A percentile compares a stretch with the other conserved stretches of the same genome.
Conservation (phyloP, 352 stramenopile species). For the Globisporangium camurandrum region DNA sequence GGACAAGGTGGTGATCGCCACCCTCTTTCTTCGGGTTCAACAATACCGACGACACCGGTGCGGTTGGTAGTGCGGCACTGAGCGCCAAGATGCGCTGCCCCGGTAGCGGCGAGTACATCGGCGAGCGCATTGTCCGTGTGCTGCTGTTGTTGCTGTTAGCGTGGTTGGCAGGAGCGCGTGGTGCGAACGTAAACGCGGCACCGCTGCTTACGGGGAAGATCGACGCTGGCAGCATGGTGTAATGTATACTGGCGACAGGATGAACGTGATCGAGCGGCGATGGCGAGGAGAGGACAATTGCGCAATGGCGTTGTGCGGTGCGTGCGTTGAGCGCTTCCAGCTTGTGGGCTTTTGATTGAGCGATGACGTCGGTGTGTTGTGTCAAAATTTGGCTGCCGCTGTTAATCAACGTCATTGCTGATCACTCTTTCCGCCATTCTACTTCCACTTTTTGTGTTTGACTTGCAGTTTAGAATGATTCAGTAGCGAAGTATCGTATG, state of each 20-base stretch:
- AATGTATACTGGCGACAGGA: too few species aligned
- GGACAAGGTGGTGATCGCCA: too few species aligned
- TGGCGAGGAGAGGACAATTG: background rate
- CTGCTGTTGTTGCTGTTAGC: background rate
- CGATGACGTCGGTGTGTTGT: too few species aligned
- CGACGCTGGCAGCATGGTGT: constrained; percentile 9
- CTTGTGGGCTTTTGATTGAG: too few species aligned
- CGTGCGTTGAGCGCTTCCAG: too few species aligned
- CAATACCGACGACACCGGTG: constrained; percentile 12
- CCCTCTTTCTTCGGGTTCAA: constrained; percentile 9
- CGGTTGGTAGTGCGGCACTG: constrained; percentile 10
- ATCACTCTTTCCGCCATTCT: too few species aligned
- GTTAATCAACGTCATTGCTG: too few species aligned
- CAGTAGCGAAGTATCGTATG: too few species aligned
- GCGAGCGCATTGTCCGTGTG: background rate
- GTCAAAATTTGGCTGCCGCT: too few species aligned
- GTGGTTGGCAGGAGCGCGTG: background rate
- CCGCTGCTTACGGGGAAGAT: constrained; percentile 5
- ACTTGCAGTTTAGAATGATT: too few species aligned
- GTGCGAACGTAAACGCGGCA: background rate
- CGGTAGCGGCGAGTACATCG: background rate
- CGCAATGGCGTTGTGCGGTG: background rate
- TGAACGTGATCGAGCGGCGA: background rate
- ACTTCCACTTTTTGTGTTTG: too few species aligned
- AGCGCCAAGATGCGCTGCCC: constrained; percentile 12